phyloP scores from a whole-genome alignment of 345 rosid genomes.

The Eucalyptus tenuipes region DNA sequence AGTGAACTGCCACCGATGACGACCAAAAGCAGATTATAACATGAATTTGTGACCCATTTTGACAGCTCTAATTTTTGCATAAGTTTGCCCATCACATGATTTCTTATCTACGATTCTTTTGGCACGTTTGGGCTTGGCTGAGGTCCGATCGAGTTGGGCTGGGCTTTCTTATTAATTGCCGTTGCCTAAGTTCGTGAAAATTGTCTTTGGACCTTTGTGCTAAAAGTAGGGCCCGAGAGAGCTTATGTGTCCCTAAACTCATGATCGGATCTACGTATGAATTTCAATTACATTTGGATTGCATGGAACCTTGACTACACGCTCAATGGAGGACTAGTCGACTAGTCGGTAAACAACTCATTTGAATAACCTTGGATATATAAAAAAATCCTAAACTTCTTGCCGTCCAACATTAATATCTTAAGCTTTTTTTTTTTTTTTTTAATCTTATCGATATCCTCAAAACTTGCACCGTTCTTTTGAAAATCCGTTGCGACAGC shows the following conservation, averaged over 20 bases:
- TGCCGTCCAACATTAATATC: background rate
- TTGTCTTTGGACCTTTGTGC: background rate
- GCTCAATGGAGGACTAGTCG: background rate
- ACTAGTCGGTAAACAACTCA: background rate
- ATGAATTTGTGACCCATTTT: background rate
- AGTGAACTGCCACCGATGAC: too few relatives aligned
- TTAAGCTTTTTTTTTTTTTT: background rate
- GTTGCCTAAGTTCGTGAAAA: background rate
- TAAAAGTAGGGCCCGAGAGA: background rate
- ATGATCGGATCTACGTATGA: background rate
- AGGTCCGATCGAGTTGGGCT: background rate
- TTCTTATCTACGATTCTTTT: background rate
- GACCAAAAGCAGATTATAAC: too few relatives aligned
- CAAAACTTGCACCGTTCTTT: rapidly evolving
- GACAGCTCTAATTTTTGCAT: background rate
- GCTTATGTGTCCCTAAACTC: background rate
- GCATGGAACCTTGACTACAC: background rate
- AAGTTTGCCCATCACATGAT: background rate
- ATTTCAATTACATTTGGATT: background rate
- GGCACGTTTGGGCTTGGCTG: background rate
- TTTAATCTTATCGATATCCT: rapidly evolving
- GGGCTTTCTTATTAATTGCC: background rate
- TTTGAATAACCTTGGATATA: background rate
- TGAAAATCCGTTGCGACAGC: rapidly evolving
- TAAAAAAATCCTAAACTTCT: background rate